Base-by-base conservation (phyloP, 345 rosid genomes). In the Populus alba region DNA sequence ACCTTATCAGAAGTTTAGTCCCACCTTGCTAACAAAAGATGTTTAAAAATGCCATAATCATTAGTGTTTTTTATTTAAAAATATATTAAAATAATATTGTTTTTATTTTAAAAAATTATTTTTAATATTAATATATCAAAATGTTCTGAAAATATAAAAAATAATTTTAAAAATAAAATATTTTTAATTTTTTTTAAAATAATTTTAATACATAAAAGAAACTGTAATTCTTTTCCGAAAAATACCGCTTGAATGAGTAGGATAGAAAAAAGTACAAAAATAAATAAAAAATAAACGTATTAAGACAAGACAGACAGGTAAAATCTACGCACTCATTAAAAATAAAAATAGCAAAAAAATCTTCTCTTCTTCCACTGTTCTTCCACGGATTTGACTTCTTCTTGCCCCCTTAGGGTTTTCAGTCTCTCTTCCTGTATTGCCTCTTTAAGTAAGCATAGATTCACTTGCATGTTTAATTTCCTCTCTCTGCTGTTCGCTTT, bases 311-410 rank as follows among this genome's bases (percentile, higher is more conserved):
- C 76, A 53, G 72, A 45, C 68, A 53, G 72, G 77, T 78, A 66
- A 78, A 71, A 66, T 23, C 47, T 33, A 6, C 72, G 45, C 76
- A 38, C 55, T 66, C 23, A 47, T 41, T 16, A 70, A 55, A 65
- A 68, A 59, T 75, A 59, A 77, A 84, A 66, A 67, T 80, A 75
- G 59, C 75, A 31, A 75, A 77, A 71, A 80, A 72, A 74, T 82
- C 77, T 61, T 70, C 33, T 80, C 72, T 77, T 66, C 78, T 27
- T 35, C 53, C 20, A 33, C 77, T 70, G 47, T 62, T 29, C 49
- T 75, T 77, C 79, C 82, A 68, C 81, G 37, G 77, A 77, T 75
- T 83, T 72, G 70, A 70, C 76, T 49, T 68, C 82, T 73, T n/a
- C 77, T 74, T 74, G 70, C 2, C 65, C 8, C 27, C 35, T 83